A percentile compares a stretch with the other conserved stretches of the same genome.
Conservation (phyloP, 139 green algal genomes). For the Picochlorum sp. region DNA sequence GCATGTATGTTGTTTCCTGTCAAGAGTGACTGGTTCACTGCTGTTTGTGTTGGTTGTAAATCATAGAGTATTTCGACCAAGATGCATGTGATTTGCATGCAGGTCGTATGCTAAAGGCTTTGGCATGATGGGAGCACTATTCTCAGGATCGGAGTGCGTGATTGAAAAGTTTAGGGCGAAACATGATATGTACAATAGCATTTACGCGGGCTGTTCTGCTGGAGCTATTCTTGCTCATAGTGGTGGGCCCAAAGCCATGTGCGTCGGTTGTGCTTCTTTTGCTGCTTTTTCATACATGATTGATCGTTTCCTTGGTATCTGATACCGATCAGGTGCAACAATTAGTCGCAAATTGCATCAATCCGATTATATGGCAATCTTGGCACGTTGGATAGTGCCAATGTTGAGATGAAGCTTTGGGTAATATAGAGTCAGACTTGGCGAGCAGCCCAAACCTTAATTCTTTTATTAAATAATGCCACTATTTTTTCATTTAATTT, state of each 20-base stretch:
- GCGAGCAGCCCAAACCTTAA: too few species aligned
- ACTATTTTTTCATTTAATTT: too few species aligned
- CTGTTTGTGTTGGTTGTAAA: not conserved
- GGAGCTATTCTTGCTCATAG: conserved; percentile 66
- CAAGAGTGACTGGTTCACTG: too few species aligned
- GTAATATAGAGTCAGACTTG: too few species aligned
- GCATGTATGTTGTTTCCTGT: conserved; percentile 22
- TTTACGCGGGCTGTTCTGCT: conserved; percentile 81
- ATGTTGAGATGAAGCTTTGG: too few species aligned
- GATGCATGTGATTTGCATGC: not conserved
- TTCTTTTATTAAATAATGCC: too few species aligned
- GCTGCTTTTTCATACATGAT: conserved; percentile 80
- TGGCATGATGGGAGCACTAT: conserved; percentile 78
- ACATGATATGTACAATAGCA: conserved; percentile 81
- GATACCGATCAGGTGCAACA: not conserved
- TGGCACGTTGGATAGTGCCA: too few species aligned
- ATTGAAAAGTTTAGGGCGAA: conserved; percentile 84
- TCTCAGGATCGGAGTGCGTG: conserved; percentile 83
- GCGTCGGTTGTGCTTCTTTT: conserved; percentile 77
- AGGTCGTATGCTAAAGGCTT: conserved; percentile 89
- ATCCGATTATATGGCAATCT: not conserved
- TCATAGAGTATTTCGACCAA: not conserved
- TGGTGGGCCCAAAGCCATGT: conserved; percentile 72
- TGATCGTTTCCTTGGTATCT: conserved; percentile 65
- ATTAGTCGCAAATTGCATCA: not conserved